Evolutionary conservation across 2,329 filamentous ascomycete species (phyloP).

Genomic region (Rutstroemia sp.): DNA sequence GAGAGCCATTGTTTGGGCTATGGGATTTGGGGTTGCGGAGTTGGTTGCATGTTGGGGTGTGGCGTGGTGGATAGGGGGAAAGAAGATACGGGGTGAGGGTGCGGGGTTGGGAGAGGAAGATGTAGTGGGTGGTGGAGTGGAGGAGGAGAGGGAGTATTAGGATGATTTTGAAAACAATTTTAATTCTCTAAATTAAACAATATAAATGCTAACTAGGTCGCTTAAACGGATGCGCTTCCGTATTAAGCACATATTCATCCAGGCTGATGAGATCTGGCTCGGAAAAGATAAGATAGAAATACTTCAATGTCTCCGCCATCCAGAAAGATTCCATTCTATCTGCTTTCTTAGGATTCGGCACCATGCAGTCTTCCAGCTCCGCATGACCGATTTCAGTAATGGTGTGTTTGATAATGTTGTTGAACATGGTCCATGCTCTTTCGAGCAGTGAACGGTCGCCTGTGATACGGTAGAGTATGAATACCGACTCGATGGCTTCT

Average conservation of each 20-base stretch:
- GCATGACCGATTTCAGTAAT: slow-evolving; percentile 37
- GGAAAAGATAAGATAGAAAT: slow-evolving; percentile 45
- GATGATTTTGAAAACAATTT: neutral
- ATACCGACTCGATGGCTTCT: slow-evolving; percentile 61
- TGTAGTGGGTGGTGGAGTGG: neutral
- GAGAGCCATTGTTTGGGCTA: neutral
- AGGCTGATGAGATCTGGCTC: slow-evolving; percentile 47
- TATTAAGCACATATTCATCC: slow-evolving; percentile 49
- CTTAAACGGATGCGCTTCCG: slow-evolving; percentile 23
- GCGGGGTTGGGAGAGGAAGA: neutral
- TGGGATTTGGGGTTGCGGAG: neutral
- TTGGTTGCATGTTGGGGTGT: neutral
- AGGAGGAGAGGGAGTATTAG: neutral
- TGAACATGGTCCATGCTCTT: slow-evolving; percentile 41
- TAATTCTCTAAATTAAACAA: neutral
- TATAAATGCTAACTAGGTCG: slow-evolving; percentile 22
- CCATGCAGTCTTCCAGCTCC: slow-evolving; percentile 34
- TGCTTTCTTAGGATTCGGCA: slow-evolving; percentile 21
- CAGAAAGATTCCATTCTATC: slow-evolving; percentile 54
- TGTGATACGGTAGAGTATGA: slow-evolving; percentile 43
- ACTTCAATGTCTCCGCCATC: slow-evolving; percentile 60
- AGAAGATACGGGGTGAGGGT: neutral
- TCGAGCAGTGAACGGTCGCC: slow-evolving; percentile 31
- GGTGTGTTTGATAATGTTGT: slow-evolving; percentile 36
- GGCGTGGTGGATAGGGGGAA: neutral